Evolutionary conservation across 2,329 filamentous ascomycete species (phyloP).

Genomic region (Aspergillus pseudoviridinutans): DNA sequence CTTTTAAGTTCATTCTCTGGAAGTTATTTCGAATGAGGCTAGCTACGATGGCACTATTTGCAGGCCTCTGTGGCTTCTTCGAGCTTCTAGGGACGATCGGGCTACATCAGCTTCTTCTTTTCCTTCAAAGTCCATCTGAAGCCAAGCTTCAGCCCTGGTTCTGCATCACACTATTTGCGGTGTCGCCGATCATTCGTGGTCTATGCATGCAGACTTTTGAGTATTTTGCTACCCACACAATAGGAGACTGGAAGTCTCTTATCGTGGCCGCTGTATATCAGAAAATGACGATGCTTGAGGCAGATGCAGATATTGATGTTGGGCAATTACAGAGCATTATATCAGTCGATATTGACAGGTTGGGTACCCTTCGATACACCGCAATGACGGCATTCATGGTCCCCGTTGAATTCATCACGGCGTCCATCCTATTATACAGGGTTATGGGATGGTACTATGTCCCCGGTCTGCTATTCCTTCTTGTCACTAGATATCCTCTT

Average conservation of each 20-base stretch:
- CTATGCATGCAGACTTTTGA: slow-evolving; percentile 13
- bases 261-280: slow-evolving; percentile 8
- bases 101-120: slow-evolving; percentile 9
- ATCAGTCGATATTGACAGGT: slow-evolving; percentile 11
- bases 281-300: slow-evolving; percentile 1
- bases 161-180: slow-evolving; percentile 4
- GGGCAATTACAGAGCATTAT: slow-evolving; percentile 11
- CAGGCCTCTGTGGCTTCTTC: slow-evolving; percentile 6
- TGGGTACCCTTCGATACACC: slow-evolving; percentile 10
- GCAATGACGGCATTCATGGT: slow-evolving; percentile 10
- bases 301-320: slow-evolving; percentile 1
- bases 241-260: slow-evolving; percentile 8
- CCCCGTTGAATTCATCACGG: slow-evolving; percentile 6
- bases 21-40: slow-evolving; percentile 4
- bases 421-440: slow-evolving; percentile 6
- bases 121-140: slow-evolving; percentile 2
- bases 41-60: slow-evolving; percentile 3
- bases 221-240: slow-evolving; percentile 11
- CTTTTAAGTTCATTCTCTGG: slow-evolving; percentile 5
- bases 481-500: slow-evolving; percentile 9
- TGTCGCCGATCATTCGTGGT: slow-evolving; percentile 9
- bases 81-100: slow-evolving; percentile 8
- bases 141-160: slow-evolving; percentile 7
- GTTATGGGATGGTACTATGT: slow-evolving; percentile 11
- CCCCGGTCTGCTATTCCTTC: slow-evolving; percentile 8